Conservation (phyloP, 148 eudicot species). For the Rhododendron ovatum region DNA sequence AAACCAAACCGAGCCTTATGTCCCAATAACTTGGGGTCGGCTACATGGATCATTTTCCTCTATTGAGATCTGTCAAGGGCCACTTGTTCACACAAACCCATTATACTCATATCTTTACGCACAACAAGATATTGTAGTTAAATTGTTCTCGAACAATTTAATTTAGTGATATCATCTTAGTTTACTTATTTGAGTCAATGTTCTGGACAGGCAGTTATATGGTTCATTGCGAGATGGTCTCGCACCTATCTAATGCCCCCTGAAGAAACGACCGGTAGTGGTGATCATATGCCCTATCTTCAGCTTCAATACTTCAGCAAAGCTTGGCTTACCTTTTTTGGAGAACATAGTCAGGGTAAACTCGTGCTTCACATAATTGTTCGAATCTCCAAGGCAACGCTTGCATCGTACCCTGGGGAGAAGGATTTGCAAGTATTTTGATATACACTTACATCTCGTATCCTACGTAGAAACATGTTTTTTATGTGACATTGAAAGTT, state of each 20-base stretch:
- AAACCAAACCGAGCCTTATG: no score
- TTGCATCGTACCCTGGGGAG: constrained; percentile 82
- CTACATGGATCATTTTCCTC: no score
- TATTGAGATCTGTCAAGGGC: no score
- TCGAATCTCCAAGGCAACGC: constrained; percentile 59
- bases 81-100: no score
- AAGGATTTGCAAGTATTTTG: constrained; percentile 79
- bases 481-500: background rate
- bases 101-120: no score
- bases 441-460: background rate
- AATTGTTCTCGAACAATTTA: background rate
- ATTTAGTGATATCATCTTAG: background rate
- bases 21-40: no score
- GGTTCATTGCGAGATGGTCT: constrained; percentile 97
- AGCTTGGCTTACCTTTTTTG: constrained; percentile 51
- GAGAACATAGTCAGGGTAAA: constrained; percentile 65
- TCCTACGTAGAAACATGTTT: background rate
- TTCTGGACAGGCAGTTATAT: constrained; percentile 67
- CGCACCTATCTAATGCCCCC: constrained; percentile 73
- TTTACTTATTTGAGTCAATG: constrained; percentile 17
- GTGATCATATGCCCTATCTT: constrained; percentile 14
- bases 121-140: background rate
- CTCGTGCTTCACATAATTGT: constrained; percentile 55
- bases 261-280: constrained; percentile 38
- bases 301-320: constrained; percentile 33